Base-by-base conservation (phyloP, 2,329 filamentous ascomycete genomes). In the Alternaria angustiovoidea region DNA sequence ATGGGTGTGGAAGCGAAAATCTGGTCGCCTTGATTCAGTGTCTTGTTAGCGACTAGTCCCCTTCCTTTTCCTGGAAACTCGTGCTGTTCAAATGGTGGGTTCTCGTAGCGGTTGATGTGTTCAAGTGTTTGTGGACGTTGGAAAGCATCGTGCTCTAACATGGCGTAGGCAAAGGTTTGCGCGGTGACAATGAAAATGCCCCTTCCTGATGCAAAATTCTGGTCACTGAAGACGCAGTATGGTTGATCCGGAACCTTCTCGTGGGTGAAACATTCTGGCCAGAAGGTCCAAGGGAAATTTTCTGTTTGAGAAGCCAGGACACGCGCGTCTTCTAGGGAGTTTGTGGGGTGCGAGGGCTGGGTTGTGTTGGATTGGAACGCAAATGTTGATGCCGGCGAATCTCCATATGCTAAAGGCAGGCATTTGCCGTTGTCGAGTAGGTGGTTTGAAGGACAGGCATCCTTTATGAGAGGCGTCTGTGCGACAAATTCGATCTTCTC, bases 1-100 rank as follows among this genome's bases (percentile, higher is more conserved):
- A 78, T 65, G 0, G 75, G 74, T 0, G 75, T 77, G 0, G 70
- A 74, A 3, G 75, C 70, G 61, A 78, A 74, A 43, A 78, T 74
- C 42, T 73, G 68, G 49, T 76, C 73, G 49, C 75, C 75, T 11
- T 70, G 69, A 26, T 76, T 68, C 0, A 78, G 69, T 1, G 73
- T 76, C 38, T 69, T 74, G 66, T 75, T 76, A 3, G 75, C 75
- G 26, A 78, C 55, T 1, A 78, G 68, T 5, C 75, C 75, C 8
- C 74, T 66, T 9, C 75, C 75, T 61, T 75, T 75, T 44, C 66
- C 67, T 2, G 75, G 75, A 28, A 77, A 73, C 2, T 75, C 74
- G 39, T 69, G 66, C 28, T 72, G 61, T 26, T 52, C 66, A 18
- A 72, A 78, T 1, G 74, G 69, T 1, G 74, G 75, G 42, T 71